Base-by-base conservation (phyloP, 805 yeast genomes). In the Yamadazyma akitaensis region DNA sequence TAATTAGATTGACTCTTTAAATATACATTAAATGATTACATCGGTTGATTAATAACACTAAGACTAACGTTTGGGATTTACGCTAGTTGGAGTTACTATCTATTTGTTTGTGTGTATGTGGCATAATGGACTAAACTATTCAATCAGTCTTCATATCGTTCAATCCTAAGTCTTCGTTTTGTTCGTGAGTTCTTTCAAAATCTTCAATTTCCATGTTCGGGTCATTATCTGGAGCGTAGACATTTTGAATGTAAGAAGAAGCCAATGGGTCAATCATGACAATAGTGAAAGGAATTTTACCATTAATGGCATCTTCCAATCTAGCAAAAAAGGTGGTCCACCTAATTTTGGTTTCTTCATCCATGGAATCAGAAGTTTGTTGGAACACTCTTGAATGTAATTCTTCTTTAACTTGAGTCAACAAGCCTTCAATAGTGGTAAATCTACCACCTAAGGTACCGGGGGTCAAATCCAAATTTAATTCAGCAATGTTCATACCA, bases 361-460 rank as follows among this genome's bases (percentile, higher is more conserved):
- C 90, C 97, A 94, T 90, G 5, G 96, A 85, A 62, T 92, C 98
- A 0, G 96, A 86, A 2, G 95, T 84, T 61, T 85, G 85, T 10
- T 86, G 77, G 63, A 87, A 87, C 5, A 94, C 96, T 67, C 95
- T 81, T 9, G 84, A 70, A 59, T 89, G 86, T 52, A 94, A 78
- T 65, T 94, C 98, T 51, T 90, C 97, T 56, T 80, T 73, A 9
- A 94, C 97, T 68, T 94, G 97, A 37, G 81, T 76, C 55, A 94
- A 70, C 46, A 94, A 76, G 51, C 99, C 99, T 70, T 94, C 99
- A 53, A 94, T 73, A 13, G 99, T 94, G 39, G 99, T 94, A 73
- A 94, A 94, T 63, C 99, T 80, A 48, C 99, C 99, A 51, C 99
- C 99, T 43, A 94, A 75, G 2, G 99, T 94, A 50, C 99, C 99